Evolutionary conservation across 1,284 basidiomycete genomes (phyloP).

Genomic region (Cutaneotrichosporon spelunceum): DNA sequence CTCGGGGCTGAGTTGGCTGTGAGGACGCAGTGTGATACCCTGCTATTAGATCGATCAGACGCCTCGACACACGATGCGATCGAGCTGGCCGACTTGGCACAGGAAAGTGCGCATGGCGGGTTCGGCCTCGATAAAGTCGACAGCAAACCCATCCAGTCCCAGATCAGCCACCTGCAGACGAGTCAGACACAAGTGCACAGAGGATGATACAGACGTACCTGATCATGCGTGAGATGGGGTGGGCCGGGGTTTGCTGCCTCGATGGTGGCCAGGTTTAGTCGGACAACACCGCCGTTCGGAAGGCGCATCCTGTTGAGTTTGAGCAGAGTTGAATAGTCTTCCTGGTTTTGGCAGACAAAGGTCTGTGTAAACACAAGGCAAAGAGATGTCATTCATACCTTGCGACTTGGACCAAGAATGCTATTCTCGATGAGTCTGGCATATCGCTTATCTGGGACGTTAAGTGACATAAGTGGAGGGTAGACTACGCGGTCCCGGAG

Average conservation of each 20-base stretch:
- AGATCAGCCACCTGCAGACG: constrained; percentile 58
- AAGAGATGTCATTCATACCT: constrained; percentile 55
- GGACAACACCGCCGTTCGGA: constrained; percentile 20
- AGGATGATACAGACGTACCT: neutral
- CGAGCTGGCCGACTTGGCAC: constrained; percentile 60
- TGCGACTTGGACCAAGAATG: constrained; percentile 61
- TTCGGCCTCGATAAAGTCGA: constrained; percentile 63
- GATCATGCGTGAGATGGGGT: constrained; percentile 21
- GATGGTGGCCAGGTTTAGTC: constrained; percentile 28
- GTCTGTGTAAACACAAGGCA: constrained; percentile 57
- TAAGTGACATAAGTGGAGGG: constrained; percentile 72
- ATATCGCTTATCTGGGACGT: constrained; percentile 63
- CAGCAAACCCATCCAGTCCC: constrained; percentile 78
- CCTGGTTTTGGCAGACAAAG: constrained; percentile 78
- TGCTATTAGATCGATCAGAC: constrained; percentile 15
- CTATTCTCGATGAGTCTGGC: constrained; percentile 73
- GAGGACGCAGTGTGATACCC: constrained; percentile 38
- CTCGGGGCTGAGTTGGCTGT: constrained; percentile 23
- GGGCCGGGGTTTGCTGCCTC: constrained; percentile 31
- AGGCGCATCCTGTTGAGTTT: constrained; percentile 55
- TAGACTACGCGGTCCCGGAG: constrained; percentile 83
- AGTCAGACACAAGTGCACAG: neutral
- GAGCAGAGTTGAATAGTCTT: constrained; percentile 73
- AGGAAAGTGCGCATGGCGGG: constrained; percentile 55
- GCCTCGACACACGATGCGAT: constrained; percentile 61